phyloP scores from a whole-genome alignment of 2,329 filamentous ascomycete species.

The Chrysosporium queenslandicum region DNA sequence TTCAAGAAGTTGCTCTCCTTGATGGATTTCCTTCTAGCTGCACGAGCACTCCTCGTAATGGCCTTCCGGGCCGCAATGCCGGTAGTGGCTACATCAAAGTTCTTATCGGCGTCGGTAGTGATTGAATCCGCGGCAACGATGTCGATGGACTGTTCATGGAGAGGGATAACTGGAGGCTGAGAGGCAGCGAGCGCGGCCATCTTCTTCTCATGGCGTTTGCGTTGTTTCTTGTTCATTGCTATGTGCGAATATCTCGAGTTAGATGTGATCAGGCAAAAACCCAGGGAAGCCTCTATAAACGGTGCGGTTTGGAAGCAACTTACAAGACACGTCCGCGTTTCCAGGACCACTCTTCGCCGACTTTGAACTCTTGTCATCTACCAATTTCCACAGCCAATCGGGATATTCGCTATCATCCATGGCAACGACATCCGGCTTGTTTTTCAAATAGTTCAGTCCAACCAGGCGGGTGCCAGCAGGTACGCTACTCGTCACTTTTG shows the following conservation, averaged over 20 bases:
- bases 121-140: slow-evolving; percentile 31
- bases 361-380: slow-evolving; percentile 30
- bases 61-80: slow-evolving; percentile 32
- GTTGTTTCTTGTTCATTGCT: slow-evolving; percentile 41
- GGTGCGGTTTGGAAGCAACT: background rate
- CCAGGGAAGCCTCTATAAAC: background rate
- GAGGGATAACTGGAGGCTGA: slow-evolving; percentile 34
- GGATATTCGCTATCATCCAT: slow-evolving; percentile 41
- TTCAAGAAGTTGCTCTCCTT: slow-evolving; percentile 41
- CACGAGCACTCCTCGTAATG: slow-evolving; percentile 37
- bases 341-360: slow-evolving; percentile 28
- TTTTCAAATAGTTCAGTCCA: slow-evolving; percentile 40
- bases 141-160: slow-evolving; percentile 39
- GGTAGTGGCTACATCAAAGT: slow-evolving; percentile 27
- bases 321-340: slow-evolving; percentile 26
- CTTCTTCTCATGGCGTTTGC: slow-evolving; percentile 40
- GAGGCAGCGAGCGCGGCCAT: slow-evolving; percentile 34
- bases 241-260: too few species aligned
- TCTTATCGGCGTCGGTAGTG: slow-evolving; percentile 19
- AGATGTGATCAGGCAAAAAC: background rate
- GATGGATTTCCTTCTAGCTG: slow-evolving; percentile 38
- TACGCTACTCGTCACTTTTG: slow-evolving; percentile 31
- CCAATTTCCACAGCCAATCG: slow-evolving; percentile 39
- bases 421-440: slow-evolving; percentile 37
- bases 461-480: slow-evolving; percentile 32